Evolutionary conservation across 1,284 basidiomycete genomes (phyloP), one percentile per base, ranked within the genome.

Genomic region (Tausonia pullulans): DNA sequence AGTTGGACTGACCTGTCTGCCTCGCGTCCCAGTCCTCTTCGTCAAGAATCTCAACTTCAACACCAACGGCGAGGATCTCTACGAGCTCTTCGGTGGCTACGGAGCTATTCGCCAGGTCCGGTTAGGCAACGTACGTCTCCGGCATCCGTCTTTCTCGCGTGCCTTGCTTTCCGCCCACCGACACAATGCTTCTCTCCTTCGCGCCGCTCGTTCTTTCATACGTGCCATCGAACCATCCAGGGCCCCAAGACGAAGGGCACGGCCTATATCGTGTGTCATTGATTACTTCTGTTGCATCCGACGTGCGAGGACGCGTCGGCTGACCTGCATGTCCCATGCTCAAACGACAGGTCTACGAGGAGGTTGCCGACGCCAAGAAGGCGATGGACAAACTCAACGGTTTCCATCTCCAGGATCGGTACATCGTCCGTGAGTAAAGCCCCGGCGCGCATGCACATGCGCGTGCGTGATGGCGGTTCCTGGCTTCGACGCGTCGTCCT

Each of bases 401-500:
- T 7, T 79, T 79, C 68, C 77, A 79, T 68, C 68, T 79, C 60
- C 76, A 78, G 68, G 78, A 79, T 63, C 71, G 78, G n/a, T 79
- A 79, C 67, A 74, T 79, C 65, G 64, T 65, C 49, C 49, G 64
- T 65, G 57, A 55, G 64, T 65, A 27, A 27, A 27, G 27, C 27
- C 27, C 27, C 2, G 27, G 27, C 27, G 27, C 27, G 27, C 27
- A 27, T 27, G 27, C 27, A 27, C 27, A 27, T 27, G 27, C 27
- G 27, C 27, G 27, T 27, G 27, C 27, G 27, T 27, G 27, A 27
- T 27, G 27, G 27, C 27, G 27, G 27, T 27, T 27, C 27, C 27
- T 27, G 27, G 27, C 27, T 27, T 27, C 1, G 27, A 27, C 27
- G 27, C 27, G 27, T 27, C 27, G 27, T 27, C 27, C 27, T 27